These are phyloP conservation scores for Linum usitatissimum DNA, from an alignment of 345 rosid species.

Conservation along the genomic window DNA sequence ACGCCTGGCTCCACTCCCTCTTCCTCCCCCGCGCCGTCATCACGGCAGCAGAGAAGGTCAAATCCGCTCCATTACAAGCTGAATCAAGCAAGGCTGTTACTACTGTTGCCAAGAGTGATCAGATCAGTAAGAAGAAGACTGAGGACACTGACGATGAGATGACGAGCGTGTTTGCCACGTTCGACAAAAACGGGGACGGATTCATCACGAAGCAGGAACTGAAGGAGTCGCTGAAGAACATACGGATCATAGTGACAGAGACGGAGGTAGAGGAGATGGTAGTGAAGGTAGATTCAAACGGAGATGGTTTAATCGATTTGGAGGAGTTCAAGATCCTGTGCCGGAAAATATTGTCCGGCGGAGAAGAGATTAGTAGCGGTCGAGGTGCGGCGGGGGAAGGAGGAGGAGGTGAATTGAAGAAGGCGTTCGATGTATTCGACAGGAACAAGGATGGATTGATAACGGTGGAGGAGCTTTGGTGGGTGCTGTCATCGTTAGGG, in stretches of 20 bases:
- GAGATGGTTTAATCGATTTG: slow-evolving; percentile 24
- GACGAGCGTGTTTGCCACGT: slow-evolving; percentile 18
- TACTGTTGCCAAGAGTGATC: background rate
- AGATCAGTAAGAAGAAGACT: background rate
- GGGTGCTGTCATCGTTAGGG: slow-evolving; percentile 1
- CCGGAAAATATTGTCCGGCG: background rate
- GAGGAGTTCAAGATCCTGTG: slow-evolving; percentile 21
- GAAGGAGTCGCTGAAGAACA: slow-evolving; percentile 20
- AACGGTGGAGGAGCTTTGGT: slow-evolving; percentile 16
- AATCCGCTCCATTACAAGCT: background rate
- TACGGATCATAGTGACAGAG: slow-evolving; percentile 19
- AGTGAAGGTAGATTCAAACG: slow-evolving; percentile 20
- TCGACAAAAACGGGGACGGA: slow-evolving; percentile 28
- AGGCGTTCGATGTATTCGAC: slow-evolving; percentile 26
- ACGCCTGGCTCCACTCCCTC: slow-evolving; percentile 22
- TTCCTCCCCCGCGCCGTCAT: background rate
- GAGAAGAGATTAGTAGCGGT: background rate
- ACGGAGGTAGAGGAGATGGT: slow-evolving; percentile 22
- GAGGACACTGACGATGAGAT: slow-evolving; percentile 11
- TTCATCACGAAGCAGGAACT: slow-evolving; percentile 22
- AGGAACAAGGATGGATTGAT: slow-evolving; percentile 23
- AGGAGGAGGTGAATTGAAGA: slow-evolving; percentile 15
- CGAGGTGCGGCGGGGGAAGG: background rate
- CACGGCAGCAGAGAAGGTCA: background rate
- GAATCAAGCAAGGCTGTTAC: background rate